A percentile compares a stretch with the other conserved stretches of the same genome.
These are phyloP conservation scores for Adansonia grandidieri DNA, from an alignment of 441 rosid species.

Conservation along the genomic window DNA sequence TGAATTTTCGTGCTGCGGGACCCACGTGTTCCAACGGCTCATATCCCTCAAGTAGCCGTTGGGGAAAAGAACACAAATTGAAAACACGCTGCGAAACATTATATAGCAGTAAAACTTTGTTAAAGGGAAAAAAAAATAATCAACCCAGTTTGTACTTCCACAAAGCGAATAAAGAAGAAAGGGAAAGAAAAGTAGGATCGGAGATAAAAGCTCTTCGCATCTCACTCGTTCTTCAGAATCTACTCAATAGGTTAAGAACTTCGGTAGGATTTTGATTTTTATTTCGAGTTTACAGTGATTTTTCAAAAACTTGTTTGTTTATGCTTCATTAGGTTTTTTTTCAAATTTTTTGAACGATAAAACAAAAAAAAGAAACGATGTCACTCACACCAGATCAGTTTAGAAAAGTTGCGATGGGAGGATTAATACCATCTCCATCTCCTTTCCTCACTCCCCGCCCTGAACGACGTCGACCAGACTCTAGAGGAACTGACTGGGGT, in stretches of 20 bases:
- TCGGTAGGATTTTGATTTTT: background rate
- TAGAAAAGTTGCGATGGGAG: slow-evolving; percentile 65
- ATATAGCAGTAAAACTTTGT: background rate
- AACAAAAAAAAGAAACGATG: slow-evolving; percentile 38
- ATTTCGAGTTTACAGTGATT: background rate
- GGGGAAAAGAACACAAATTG: slow-evolving; percentile 22
- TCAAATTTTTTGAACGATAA: slow-evolving; percentile 11
- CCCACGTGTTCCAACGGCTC: slow-evolving; percentile 28
- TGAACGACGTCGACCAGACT: slow-evolving; percentile 74
- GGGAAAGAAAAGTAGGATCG: background rate
- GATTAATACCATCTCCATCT: slow-evolving; percentile 68
- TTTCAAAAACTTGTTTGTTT: background rate
- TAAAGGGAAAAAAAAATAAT: background rate
- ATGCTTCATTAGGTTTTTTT: background rate
- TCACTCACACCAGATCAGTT: slow-evolving; percentile 74
- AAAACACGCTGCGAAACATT: slow-evolving; percentile 19
- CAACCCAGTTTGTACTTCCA: background rate
- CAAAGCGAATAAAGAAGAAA: slow-evolving; percentile 10
- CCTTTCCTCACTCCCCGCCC: slow-evolving; percentile 91
- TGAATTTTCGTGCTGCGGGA: slow-evolving; percentile 32
- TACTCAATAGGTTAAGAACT: slow-evolving; percentile 2
- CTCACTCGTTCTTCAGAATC: slow-evolving; percentile 10
- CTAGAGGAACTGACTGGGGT: slow-evolving; percentile 54
- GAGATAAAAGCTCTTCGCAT: background rate
- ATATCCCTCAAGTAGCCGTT: slow-evolving; percentile 35